These are phyloP conservation scores for Fusarium redolens DNA, from an alignment of 2,329 filamentous ascomycete species.

Conservation along the genomic window DNA sequence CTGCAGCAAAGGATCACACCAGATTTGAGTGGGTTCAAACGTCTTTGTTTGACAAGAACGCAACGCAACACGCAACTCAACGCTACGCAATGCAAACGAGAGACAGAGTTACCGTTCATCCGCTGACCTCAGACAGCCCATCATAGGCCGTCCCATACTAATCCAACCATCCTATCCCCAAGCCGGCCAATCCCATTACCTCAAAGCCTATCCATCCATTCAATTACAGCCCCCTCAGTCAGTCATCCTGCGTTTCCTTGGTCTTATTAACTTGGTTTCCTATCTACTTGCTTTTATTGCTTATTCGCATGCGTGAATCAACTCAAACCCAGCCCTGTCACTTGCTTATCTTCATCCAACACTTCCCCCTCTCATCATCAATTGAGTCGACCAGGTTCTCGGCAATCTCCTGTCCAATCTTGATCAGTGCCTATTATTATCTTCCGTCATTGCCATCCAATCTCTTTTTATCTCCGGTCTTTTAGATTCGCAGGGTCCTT, in stretches of 20 bases:
- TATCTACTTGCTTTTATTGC: neutral
- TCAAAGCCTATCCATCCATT: slow-evolving; percentile 12
- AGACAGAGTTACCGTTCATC: slow-evolving; percentile 15
- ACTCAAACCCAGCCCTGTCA: neutral
- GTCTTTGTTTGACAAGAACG: slow-evolving; percentile 13
- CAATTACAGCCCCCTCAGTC: slow-evolving; percentile 29
- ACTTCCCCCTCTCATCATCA: slow-evolving; percentile 19
- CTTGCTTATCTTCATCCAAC: slow-evolving; percentile 17
- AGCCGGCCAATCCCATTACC: slow-evolving; percentile 33
- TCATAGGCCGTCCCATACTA: slow-evolving; percentile 8
- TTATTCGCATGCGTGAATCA: slow-evolving; percentile 6
- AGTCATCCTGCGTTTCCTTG: slow-evolving; percentile 10
- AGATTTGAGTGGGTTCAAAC: slow-evolving; percentile 11
- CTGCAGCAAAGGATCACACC: slow-evolving; percentile 30
- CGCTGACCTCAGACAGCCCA: slow-evolving; percentile 39
- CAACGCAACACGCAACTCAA: neutral
- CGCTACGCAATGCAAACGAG: slow-evolving; percentile 12
- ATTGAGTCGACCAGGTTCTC: slow-evolving; percentile 14
- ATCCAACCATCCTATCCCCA: slow-evolving; percentile 27
- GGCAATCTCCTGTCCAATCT: slow-evolving; percentile 21
- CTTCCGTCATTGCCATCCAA: slow-evolving; percentile 27
- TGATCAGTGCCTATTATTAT: slow-evolving; percentile 24
- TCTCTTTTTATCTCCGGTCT: slow-evolving; percentile 24
- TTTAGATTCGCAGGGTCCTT: slow-evolving; percentile 33
- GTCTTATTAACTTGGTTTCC: neutral